phyloP scores from a whole-genome alignment of 148 eudicot genomes.

The Persicaria maculosa region DNA sequence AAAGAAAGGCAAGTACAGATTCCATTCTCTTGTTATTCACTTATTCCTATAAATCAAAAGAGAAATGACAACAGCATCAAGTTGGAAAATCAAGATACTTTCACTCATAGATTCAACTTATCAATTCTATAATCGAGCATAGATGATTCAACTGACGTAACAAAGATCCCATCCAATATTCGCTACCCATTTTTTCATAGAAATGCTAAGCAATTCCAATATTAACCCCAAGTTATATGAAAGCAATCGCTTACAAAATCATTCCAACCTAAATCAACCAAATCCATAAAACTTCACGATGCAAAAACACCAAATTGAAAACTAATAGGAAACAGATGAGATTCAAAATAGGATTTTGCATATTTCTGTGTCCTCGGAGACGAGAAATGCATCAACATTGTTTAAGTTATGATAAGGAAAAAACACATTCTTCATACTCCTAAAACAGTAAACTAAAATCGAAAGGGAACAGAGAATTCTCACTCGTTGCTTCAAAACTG shows the following conservation, averaged over 20 bases:
- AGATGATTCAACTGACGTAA: no score
- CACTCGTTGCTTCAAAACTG: background rate
- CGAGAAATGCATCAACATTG: background rate
- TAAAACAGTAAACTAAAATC: background rate
- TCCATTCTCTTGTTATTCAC: no score
- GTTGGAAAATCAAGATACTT: no score
- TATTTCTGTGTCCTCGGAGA: background rate
- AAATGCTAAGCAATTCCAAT: background rate
- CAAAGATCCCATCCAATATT: no score
- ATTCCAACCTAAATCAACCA: background rate
- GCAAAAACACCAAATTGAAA: background rate
- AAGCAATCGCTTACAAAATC: background rate
- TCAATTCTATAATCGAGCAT: no score
- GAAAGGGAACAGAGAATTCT: background rate
- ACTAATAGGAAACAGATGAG: background rate
- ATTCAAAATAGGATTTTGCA: background rate
- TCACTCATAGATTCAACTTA: no score
- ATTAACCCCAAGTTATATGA: background rate
- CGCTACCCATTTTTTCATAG: no score
- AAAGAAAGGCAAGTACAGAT: no score
- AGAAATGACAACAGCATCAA: no score
- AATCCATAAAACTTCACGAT: background rate
- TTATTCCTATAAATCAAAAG: no score
- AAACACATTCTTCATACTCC: background rate
- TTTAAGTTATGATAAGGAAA: background rate